Conservation (phyloP, 2,329 filamentous ascomycete species). For the Tolypocladium sp. region DNA sequence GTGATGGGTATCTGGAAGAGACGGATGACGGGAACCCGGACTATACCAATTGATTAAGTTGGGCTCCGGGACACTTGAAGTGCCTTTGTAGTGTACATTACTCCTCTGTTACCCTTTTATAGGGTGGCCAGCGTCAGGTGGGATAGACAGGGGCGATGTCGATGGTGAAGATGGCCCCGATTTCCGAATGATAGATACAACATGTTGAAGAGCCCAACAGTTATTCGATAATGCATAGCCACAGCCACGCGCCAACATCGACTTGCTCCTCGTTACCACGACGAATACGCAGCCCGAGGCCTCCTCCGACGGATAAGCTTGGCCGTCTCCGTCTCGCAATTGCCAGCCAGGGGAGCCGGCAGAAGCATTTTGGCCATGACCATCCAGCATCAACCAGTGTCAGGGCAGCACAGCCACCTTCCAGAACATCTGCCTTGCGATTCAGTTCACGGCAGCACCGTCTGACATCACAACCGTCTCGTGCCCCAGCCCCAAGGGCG, state of each 20-base stretch:
- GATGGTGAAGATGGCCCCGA: too few relatives aligned
- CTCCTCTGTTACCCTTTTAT: too few relatives aligned
- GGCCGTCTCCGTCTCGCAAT: not conserved
- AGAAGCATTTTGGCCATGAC: not conserved
- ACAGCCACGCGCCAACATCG: not conserved
- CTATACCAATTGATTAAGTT: too few relatives aligned
- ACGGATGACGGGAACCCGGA: too few relatives aligned
- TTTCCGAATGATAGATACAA: too few relatives aligned
- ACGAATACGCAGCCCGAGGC: not conserved
- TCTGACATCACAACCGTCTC: not conserved
- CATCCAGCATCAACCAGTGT: not conserved
- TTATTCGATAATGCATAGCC: too few relatives aligned
- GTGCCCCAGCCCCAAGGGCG: too few relatives aligned
- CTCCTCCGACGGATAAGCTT: not conserved
- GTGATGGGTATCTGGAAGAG: not conserved
- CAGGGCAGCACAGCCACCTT: not conserved
- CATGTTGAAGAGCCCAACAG: too few relatives aligned
- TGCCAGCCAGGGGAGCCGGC: not conserved
- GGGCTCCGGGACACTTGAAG: too few relatives aligned
- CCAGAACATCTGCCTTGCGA: not conserved
- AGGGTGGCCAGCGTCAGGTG: too few relatives aligned
- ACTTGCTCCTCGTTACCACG: not conserved
- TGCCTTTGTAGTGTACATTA: too few relatives aligned
- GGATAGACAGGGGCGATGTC: too few relatives aligned
- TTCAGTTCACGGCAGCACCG: not conserved